Evolutionary conservation across 1,284 basidiomycete species (phyloP), one percentile per base, ranked within the genome.

Genomic region (Earliella scabrosa): DNA sequence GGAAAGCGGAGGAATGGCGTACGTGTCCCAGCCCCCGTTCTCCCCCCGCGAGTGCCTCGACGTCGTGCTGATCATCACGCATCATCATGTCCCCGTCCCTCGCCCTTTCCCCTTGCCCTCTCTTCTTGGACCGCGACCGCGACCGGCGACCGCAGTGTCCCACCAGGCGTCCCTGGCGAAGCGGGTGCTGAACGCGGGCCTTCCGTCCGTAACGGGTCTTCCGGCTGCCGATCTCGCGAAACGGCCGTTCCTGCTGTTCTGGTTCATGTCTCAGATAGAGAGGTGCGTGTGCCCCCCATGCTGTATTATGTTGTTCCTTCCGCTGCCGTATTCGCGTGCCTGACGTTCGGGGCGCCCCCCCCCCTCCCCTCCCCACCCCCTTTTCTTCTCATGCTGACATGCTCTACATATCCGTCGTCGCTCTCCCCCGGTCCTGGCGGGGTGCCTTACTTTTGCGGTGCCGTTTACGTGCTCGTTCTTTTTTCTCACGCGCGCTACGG

Each of bases 1-100:
- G 72, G 56, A 90, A 89, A 67, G 85, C 87, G 8, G 82, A 85
- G 63, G 86, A 89, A 68, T 91, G 88, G 89, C 71, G 88, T 90
- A 77, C 67, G 87, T 80, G 20, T 44, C 26, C 51, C 45, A 49
- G n/a, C n/a, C n/a, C 54, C 38, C 27, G 38, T 35, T 58, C 46
- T 49, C 45, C 18, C n/a, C 48, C 51, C 35, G 14, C 14, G 46
- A 45, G 45, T 38, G 27, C 18, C 35, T 54, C 31, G 46, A 39
- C 31, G 46, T 48, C 53, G 36, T 39, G 48, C 54, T 48, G 54
- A 36, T 21, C 55, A 56, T 45, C 21, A 6, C 5, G 18, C 36
- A 18, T 20, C 10, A 6, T 39, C 16, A 3, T 10, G 36, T 10
- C 16, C 35, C 8, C 35, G 13, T 18, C 35, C 45, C 23, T 34